These are phyloP conservation scores for Geoglossum glabrum DNA, from an alignment of 495 filamentous ascomycete genomes.

Conservation along the genomic window DNA sequence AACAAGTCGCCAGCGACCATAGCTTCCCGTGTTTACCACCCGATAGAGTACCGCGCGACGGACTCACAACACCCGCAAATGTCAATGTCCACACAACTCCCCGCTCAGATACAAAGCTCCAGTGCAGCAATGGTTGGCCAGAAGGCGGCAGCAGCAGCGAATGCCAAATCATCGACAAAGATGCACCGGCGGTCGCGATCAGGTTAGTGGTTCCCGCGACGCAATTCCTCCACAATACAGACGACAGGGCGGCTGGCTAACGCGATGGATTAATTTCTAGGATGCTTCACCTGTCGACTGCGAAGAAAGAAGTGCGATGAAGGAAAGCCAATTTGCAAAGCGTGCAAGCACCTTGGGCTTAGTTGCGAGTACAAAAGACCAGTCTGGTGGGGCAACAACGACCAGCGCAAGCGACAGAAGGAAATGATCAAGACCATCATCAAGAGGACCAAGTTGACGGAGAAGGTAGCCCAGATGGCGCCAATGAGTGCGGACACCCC, in stretches of 20 bases:
- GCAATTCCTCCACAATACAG: not conserved
- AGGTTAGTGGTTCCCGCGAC: constrained; percentile 36
- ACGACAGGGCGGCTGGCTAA: not conserved
- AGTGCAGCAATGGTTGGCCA: constrained; percentile 22
- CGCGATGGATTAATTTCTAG: constrained; percentile 23
- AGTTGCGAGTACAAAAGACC: constrained; percentile 91
- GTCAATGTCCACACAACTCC: constrained; percentile 16
- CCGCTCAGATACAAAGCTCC: constrained; percentile 12
- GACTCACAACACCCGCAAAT: not conserved
- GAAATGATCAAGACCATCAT: constrained; percentile 93
- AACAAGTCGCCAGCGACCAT: not conserved
- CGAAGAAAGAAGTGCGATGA: constrained; percentile 98
- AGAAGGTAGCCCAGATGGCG: constrained; percentile 43
- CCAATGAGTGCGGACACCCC: constrained; percentile 42
- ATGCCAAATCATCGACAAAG: constrained; percentile 44
- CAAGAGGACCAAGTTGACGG: constrained; percentile 82
- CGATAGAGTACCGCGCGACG: not conserved
- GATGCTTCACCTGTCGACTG: constrained; percentile 92
- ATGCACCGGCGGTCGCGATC: constrained; percentile 86
- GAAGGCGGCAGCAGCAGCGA: constrained; percentile 16
- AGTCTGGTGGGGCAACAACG: constrained; percentile 89
- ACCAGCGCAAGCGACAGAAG: constrained; percentile 69
- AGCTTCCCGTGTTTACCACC: not conserved
- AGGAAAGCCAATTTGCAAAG: constrained; percentile 62
- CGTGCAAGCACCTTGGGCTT: constrained; percentile 74